These are phyloP conservation scores for Acanthamoeba lenticulata DNA, from an alignment of 208 protist genomes.

Conservation along the genomic window DNA sequence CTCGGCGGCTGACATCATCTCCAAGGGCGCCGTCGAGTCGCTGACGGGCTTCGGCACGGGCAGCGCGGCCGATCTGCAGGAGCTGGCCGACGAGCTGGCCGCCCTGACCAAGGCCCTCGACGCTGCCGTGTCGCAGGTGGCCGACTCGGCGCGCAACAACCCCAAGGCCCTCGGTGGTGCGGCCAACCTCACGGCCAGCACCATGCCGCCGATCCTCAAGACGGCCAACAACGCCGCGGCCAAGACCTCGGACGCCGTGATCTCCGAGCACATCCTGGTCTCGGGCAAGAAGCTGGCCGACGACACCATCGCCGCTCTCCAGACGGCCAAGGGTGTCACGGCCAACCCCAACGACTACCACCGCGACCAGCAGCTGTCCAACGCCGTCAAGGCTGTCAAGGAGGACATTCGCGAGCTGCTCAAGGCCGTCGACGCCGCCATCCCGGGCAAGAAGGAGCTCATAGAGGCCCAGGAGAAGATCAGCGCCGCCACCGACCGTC, in stretches of 20 bases:
- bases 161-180: conserved; percentile 62
- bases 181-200: conserved; percentile 63
- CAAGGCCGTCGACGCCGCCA: conserved; percentile 65
- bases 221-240: conserved; percentile 68
- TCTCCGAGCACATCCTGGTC: conserved; percentile 34
- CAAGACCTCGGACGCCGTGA: conserved; percentile 38
- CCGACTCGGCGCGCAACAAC: conserved; percentile 58
- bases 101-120: conserved; percentile 63
- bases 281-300: conserved; percentile 64
- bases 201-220: conserved; percentile 66
- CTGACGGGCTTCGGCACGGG: conserved; percentile 63
- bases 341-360: conserved; percentile 46
- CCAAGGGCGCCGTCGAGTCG: conserved; percentile 53
- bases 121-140: conserved; percentile 26
- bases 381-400: conserved; percentile 51
- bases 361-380: conserved; percentile 53
- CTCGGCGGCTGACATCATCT: conserved; percentile 36
- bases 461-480: conserved; percentile 66
- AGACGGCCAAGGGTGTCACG: conserved; percentile 58
- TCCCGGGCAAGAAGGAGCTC: conserved; percentile 65
- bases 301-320: conserved; percentile 32
- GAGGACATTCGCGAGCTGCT: conserved; percentile 59
- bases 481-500: conserved; percentile 20
- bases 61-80: conserved; percentile 65
- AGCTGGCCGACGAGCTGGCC: conserved; percentile 61